Evolutionary conservation across 164 flowering plant species (phyloP).

Genomic region (Nelumbo lutea): DNA sequence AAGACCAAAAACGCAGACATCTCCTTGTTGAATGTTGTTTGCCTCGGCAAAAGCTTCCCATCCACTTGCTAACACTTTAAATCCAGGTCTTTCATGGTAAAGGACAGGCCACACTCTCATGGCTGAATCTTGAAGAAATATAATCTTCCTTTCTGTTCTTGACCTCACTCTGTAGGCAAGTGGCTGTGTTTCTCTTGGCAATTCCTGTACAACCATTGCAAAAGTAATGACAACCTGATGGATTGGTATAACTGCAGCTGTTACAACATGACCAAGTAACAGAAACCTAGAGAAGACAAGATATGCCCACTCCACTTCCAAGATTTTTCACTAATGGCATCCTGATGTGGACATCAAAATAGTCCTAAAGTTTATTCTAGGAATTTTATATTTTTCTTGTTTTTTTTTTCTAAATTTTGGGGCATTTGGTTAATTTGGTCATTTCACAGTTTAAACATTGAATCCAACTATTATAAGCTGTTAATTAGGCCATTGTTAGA

Average conservation of each 20-base stretch:
- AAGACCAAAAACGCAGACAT: conserved; percentile 20
- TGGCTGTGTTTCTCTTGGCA: conserved; percentile 17
- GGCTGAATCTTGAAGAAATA: conserved; percentile 26
- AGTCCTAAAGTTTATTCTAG: no score
- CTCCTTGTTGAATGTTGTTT: conserved; percentile 31
- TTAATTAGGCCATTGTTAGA: no score
- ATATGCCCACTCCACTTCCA: no score
- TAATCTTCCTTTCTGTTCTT: conserved; percentile 13
- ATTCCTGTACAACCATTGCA: conserved; percentile 21
- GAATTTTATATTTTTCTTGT: no score
- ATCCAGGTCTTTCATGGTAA: conserved; percentile 20
- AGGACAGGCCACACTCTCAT: conserved; percentile 35
- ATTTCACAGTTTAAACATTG: no score
- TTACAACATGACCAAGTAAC: background rate
- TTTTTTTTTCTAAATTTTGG: no score
- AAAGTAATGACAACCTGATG: background rate
- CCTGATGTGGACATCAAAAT: no score
- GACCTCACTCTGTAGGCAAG: background rate
- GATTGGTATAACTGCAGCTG: background rate
- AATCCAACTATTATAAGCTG: no score
- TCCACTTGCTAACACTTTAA: conserved; percentile 21
- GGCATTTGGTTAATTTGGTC: no score
- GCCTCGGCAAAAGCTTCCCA: conserved; percentile 34
- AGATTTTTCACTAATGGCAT: no score
- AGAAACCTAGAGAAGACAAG: no score